phyloP scores from a whole-genome alignment of 164 flowering plant species.

The Nymphaea thermarum region DNA sequence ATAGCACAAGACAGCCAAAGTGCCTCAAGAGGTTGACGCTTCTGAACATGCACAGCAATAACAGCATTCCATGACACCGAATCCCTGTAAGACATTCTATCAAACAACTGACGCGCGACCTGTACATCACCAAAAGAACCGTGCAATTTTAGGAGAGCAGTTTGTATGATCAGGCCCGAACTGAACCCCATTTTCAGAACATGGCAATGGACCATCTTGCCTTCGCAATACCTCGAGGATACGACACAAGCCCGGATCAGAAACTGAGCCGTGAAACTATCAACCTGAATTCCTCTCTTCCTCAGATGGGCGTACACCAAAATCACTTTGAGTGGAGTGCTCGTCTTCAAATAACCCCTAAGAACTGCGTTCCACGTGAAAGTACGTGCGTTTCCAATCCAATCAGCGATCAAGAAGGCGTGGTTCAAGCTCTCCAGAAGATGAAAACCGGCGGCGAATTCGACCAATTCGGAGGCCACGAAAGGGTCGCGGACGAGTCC shows the following conservation, averaged over 20 bases:
- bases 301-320: constrained; percentile 19
- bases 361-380: constrained; percentile 31
- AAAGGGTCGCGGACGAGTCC: constrained; percentile 18
- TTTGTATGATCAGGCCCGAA: constrained; percentile 16
- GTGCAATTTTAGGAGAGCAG: constrained; percentile 21
- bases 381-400: constrained; percentile 14
- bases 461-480: constrained; percentile 18
- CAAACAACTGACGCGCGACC: constrained; percentile 16
- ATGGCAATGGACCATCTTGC: constrained; percentile 19
- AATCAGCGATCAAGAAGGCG: constrained; percentile 13
- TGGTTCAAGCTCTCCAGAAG: constrained; percentile 6
- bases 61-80: constrained; percentile 24
- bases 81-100: constrained; percentile 24
- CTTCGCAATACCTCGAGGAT: constrained; percentile 6
- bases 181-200: constrained; percentile 23
- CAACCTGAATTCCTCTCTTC: constrained; percentile 12
- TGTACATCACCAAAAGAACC: constrained; percentile 14
- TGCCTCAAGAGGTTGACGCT: constrained; percentile 9
- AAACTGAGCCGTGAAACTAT: constrained; percentile 20
- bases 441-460: constrained; percentile 10
- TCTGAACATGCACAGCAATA: constrained; percentile 16
- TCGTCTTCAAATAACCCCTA: constrained; percentile 20
- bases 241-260: constrained; percentile 23
- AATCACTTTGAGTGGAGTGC: constrained; percentile 16
- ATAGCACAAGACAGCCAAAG: constrained; percentile 10